Evolutionary conservation across 2,329 filamentous ascomycete genomes (phyloP), one percentile per base, ranked within the genome.

Genomic region (Dactylellina haptotyla): DNA sequence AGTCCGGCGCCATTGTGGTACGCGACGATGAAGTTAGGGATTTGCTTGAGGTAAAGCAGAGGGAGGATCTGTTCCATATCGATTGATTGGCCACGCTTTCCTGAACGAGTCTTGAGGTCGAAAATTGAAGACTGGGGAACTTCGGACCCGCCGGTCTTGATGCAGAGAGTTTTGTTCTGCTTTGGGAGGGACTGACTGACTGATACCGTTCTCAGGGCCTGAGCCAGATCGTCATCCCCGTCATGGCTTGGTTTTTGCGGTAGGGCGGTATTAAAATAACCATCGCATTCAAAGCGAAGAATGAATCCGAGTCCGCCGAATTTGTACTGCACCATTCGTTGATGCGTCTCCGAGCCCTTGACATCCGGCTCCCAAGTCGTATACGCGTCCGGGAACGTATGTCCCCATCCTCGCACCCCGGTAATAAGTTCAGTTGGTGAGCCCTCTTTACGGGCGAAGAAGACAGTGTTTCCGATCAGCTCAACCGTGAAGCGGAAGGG

Each of bases 361-460:
- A 87, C 84, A 0, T 83, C 83, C 0, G 76, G 9, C 8, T 85
- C 84, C 88, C 88, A 91, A 0, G 83, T 86, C 0, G 89, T 91
- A 77, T 90, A 88, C 0, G 83, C 82, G 51, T 90, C 87, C 0
- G 87, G 87, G 75, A 92, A 91, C 0, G 86, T 84, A 76, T 91
- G 88, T 0, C 89, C 88, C 76, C 83, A 90, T 0, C 89, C 89
- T 14, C 76, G 76, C 0, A 91, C 80, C n/a, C 82, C 82, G 0
- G 80, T 75, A 3, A 91, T 87, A 0, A 82, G 77, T 75, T 89
- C 86, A 0, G 79, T 84, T 0, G 88, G 87, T 0, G 85, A 84
- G 46, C 86, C 87, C 76, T 89, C 88, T 20, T 85, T 83, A 0
- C 89, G 85, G 10, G 88, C 79, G 53, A 92, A 84, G 79, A 91